Base-by-base conservation (phyloP, 2,329 filamentous ascomycete genomes). In the Colletotrichum nymphaeae region DNA sequence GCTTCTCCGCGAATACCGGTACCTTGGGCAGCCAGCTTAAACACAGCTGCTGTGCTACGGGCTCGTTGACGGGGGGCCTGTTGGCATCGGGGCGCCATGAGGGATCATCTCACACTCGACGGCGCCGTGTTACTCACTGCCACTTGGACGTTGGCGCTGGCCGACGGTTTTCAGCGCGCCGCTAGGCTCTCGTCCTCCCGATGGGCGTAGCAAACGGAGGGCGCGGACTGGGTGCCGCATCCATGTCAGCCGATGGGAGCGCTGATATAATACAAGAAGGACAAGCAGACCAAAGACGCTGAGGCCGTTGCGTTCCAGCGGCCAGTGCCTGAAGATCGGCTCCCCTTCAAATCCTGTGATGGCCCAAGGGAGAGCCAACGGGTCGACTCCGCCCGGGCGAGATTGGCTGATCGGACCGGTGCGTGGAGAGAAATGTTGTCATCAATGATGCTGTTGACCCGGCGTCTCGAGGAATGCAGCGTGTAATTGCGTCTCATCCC, bases 401-500 rank as follows among this genome's bases (percentile, higher is more conserved):
- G 46, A 26, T 55, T 37, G 16, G 30, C 9, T 9, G 49, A 55
- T 37, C 46, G 16, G 49, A n/a, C 62, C 24, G 49, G 46, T 28
- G 16, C 55, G 16, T 57, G 16, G 30, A n/a, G 49, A 12, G 37
- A 53, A 67, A 67, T 55, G 56, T 12, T 35, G 30, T 32, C 49
- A 53, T 19, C 46, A 32, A 26, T 42, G 32, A 42, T 42, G 35
- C 22, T 65, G 49, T 52, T 22, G 63, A 12, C n/a, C 24, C 19
- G 22, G 53, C 46, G 19, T 24, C 19, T 49, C 14, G 12, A 30
- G 68, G 66, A 69, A 72, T 69, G 66, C 26, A 55, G 59, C 12
- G 9, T 63, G 66, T 59, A 64, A 72, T 69, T 64, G 30, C n/a
- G 32, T 55, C 53, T 35, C 53, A 19, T 53, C 24, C 42, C 58